Conservation (phyloP, 371 early-diverging fungal genomes). For the Rhizopus arrhizus region DNA sequence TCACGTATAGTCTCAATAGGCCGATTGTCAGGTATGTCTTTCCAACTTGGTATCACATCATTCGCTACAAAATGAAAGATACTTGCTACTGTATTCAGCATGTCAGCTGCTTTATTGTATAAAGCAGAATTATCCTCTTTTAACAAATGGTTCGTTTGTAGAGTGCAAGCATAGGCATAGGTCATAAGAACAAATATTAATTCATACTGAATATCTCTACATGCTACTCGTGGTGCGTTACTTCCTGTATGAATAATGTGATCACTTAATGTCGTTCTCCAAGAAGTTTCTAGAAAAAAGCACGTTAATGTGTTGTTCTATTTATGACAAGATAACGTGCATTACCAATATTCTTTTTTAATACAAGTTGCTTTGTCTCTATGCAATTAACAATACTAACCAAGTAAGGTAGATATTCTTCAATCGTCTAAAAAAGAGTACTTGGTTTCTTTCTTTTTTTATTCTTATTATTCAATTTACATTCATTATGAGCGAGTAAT, state of each 20-base stretch:
- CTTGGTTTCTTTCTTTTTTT: not conserved
- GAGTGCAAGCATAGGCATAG: constrained; percentile 54
- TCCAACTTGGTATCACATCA: constrained; percentile 57
- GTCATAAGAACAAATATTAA: constrained; percentile 64
- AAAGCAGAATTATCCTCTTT: constrained; percentile 17
- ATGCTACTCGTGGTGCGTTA: constrained; percentile 61
- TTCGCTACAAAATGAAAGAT: constrained; percentile 60
- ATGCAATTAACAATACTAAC: constrained; percentile 57
- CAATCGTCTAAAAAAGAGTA: constrained; percentile 48
- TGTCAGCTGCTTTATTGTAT: constrained; percentile 55
- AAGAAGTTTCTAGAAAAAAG: constrained; percentile 55
- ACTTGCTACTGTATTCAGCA: constrained; percentile 60
- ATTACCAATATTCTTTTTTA: constrained; percentile 45
- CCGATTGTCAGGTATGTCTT: constrained; percentile 30
- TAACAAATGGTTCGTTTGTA: constrained; percentile 39
- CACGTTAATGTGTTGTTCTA: not conserved
- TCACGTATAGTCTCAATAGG: constrained; percentile 54
- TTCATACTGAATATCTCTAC: constrained; percentile 60
- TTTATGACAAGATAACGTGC: not conserved
- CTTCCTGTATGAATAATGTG: constrained; percentile 56
- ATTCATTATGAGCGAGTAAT: constrained; percentile 54
- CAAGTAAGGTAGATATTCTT: constrained; percentile 66
- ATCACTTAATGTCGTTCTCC: constrained; percentile 63
- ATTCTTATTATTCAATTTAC: constrained; percentile 26
- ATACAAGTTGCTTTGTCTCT: constrained; percentile 48